Evolutionary conservation across 148 eudicot species (phyloP), one percentile per base, ranked within the genome.

Genomic region (Cornus controversa): DNA sequence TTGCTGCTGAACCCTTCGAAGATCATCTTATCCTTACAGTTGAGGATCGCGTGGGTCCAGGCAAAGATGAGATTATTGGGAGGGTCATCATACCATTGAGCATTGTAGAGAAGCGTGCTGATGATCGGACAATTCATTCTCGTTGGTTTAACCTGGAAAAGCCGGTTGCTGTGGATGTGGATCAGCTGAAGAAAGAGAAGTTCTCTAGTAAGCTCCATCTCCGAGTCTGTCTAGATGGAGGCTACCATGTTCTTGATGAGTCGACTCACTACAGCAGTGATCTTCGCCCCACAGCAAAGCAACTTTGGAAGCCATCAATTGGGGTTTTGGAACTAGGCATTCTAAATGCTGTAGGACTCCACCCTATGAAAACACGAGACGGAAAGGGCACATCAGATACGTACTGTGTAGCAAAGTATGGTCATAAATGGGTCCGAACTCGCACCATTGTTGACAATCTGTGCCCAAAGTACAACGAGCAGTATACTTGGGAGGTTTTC

Each of bases 401-500:
- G 1, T 96, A 96, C 71, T 96, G 99, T 85, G 98, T 96, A 6
- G 99, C 99, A 10, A 96, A 96, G 75, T 96, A 96, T 57, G 94
- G 99, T 31, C 97, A 93, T 63, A 96, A 96, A 71, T 96, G 99
- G 99, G 82, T 92, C 64, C 82, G 99, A 1, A 96, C 99, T 25
- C 87, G 99, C 50, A 96, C 99, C 2, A 84, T 96, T 40, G 91
- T 93, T 22, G 97, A 93, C 83, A 90, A 89, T 69, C 86, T 92
- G 34, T 82, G 31, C 42, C 99, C 99, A 2, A 92, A 86, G 78
- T 96, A 92, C 82, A 96, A 96, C 54, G 99, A 96, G 87, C 99
- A 96, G 78, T 93, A 96, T 66, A 93, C 98, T 28, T 96, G 99
- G 99, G 99, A 96, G 84, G 99, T 96, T 31, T 96, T 90, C 67